Conservation (phyloP, 495 filamentous ascomycete genomes). For the Annulohypoxylon nitens region DNA sequence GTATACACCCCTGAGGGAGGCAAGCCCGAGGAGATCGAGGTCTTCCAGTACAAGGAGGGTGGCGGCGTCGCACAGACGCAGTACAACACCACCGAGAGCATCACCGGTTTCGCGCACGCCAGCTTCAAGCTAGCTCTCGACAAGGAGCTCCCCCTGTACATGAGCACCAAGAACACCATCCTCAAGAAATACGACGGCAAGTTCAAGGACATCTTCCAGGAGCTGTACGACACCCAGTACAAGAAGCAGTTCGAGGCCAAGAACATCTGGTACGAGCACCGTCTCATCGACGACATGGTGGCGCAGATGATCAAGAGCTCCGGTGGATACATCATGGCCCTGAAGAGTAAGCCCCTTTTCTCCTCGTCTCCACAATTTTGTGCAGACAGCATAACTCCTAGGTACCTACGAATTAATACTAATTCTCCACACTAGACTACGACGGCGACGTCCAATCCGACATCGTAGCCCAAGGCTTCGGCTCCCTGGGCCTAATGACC, state of each 20-base stretch:
- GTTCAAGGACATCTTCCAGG: conserved; percentile 99
- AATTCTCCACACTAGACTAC: conserved; percentile 73
- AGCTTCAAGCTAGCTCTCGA: conserved; percentile 93
- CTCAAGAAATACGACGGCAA: conserved; percentile 97
- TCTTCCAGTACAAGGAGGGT: conserved; percentile 86
- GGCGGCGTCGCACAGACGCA: conserved; percentile 92
- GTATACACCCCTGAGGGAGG: conserved; percentile 90
- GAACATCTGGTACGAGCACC: conserved; percentile 98
- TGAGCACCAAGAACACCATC: conserved; percentile 99
- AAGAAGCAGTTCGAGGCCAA: conserved; percentile 88
- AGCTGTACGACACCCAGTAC: conserved; percentile 90
- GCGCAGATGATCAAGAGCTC: conserved; percentile 99
- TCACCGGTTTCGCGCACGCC: conserved; percentile 92
- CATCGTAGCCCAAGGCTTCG: conserved; percentile 97
- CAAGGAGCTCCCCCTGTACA: conserved; percentile 90
- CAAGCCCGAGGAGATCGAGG: conserved; percentile 85
- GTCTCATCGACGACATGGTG: conserved; percentile 99
- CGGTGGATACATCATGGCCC: conserved; percentile 94
- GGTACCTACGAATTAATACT: not conserved
- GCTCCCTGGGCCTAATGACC: conserved; percentile 98
- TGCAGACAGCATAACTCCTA: not conserved
- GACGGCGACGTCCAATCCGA: conserved; percentile 99
- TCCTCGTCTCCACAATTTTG: not conserved
- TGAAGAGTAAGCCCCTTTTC: conserved; percentile 80
- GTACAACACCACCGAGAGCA: conserved; percentile 98